These are phyloP conservation scores for Coelastrella sp. DNA, from an alignment of 139 green algal genomes.

Conservation along the genomic window DNA sequence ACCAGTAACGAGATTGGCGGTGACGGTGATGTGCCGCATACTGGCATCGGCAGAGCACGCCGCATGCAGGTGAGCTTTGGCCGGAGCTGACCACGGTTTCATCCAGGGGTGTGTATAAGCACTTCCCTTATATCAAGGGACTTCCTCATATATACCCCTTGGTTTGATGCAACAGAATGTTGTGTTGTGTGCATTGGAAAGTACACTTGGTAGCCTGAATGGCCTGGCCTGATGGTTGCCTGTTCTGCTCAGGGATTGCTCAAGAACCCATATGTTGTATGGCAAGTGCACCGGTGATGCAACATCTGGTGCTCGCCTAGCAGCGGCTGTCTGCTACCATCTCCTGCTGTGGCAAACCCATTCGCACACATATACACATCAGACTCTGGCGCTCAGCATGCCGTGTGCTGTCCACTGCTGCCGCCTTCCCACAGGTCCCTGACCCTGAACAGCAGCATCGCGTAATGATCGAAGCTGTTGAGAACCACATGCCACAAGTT, in stretches of 20 bases:
- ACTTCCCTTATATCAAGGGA: too few species aligned
- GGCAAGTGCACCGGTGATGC: too few species aligned
- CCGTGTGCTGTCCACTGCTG: background rate
- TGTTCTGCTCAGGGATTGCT: too few species aligned
- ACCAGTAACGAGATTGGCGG: conserved; percentile 95
- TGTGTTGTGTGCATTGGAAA: too few species aligned
- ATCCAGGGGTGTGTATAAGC: too few species aligned
- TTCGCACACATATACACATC: background rate
- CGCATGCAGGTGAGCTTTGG: conserved; percentile 88
- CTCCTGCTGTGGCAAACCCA: background rate
- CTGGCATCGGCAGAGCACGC: conserved; percentile 92
- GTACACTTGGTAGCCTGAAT: too few species aligned
- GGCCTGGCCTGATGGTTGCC: too few species aligned
- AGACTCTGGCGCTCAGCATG: background rate
- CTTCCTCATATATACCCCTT: too few species aligned
- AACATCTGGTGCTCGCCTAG: too few species aligned
- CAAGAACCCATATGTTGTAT: too few species aligned
- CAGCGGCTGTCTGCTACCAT: background rate
- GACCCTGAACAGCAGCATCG: conserved; percentile 82
- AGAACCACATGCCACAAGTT: conserved; percentile 97
- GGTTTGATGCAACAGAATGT: too few species aligned
- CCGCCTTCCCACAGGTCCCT: conserved; percentile 48
- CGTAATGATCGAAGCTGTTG: conserved; percentile 96
- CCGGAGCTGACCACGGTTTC: background rate
- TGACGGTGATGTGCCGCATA: conserved; percentile 94